These are phyloP conservation scores for Arachnomyces sp. DNA, from an alignment of 2,329 filamentous ascomycete species.

Conservation along the genomic window DNA sequence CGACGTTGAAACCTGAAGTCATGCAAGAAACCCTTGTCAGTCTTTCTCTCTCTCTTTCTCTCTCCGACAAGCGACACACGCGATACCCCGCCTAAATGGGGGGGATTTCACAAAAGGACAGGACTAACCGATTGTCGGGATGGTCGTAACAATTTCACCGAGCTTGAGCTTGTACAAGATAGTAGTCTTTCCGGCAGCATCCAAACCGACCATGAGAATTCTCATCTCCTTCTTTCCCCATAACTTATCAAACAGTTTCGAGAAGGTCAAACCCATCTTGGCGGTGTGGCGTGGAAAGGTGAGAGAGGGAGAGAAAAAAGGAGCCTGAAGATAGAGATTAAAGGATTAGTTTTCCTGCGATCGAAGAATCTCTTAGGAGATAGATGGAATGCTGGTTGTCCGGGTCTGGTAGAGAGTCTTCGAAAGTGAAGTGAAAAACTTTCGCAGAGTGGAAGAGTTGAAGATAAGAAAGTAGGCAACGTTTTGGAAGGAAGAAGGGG, in stretches of 20 bases:
- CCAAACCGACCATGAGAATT: constrained; percentile 99
- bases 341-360: too few relatives aligned
- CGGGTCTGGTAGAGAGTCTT: too few relatives aligned
- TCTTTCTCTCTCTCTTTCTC: not conserved
- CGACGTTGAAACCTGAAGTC: constrained; percentile 88
- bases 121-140: constrained; percentile 85
- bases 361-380: too few relatives aligned
- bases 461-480: too few relatives aligned
- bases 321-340: not conserved
- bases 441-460: too few relatives aligned
- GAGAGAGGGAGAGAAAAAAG: constrained; percentile 1
- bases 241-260: constrained; percentile 90
- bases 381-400: too few relatives aligned
- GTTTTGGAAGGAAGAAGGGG: constrained; percentile 2
- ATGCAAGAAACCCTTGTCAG: constrained; percentile 3
- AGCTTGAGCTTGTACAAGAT: constrained; percentile 99
- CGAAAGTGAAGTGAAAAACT: too few relatives aligned
- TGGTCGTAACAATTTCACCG: constrained; percentile 78
- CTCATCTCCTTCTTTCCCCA: constrained; percentile 99
- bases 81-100: not conserved
- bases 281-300: constrained; percentile 25
- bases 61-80: constrained; percentile 1
- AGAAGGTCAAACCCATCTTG: constrained; percentile 96
- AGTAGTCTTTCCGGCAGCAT: constrained; percentile 99
- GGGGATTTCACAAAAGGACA: constrained; percentile 6